Conservation (phyloP, 768 basidiomycete genomes). For the Termitomyces sp. region DNA sequence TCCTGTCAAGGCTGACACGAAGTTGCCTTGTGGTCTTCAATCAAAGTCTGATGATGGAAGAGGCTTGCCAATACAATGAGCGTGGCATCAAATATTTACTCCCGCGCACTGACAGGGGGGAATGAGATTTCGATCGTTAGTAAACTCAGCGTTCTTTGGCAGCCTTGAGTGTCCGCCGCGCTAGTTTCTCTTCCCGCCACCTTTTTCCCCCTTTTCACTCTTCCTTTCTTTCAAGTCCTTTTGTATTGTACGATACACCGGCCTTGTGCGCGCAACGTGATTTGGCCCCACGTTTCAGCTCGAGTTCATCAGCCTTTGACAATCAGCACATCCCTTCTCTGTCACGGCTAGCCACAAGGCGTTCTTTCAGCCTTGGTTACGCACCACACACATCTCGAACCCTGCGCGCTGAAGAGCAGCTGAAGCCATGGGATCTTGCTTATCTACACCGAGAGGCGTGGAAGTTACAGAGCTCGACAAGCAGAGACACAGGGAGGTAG, state of each 20-base stretch:
- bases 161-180: background rate
- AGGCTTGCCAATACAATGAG: background rate
- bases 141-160: background rate
- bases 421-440: slow-evolving; percentile 69
- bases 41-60: slow-evolving; percentile 9
- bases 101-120: background rate
- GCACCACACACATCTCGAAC: background rate
- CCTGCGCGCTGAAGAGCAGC: background rate
- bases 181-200: background rate
- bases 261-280: background rate
- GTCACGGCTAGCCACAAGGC: slow-evolving; percentile 1
- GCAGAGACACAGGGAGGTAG: slow-evolving; percentile 59
- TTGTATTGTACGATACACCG: background rate
- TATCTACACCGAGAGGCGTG: slow-evolving; percentile 53
- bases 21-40: background rate
- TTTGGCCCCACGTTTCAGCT: background rate
- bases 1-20: background rate
- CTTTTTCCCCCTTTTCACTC: background rate
- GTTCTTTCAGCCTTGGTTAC: background rate
- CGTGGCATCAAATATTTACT: background rate
- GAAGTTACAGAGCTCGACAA: slow-evolving; percentile 71
- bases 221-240: background rate
- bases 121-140: background rate
- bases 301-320: background rate
- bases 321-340: background rate